Base-by-base conservation (phyloP, 2,329 filamentous ascomycete genomes). In the Nigrograna mackinnonii region DNA sequence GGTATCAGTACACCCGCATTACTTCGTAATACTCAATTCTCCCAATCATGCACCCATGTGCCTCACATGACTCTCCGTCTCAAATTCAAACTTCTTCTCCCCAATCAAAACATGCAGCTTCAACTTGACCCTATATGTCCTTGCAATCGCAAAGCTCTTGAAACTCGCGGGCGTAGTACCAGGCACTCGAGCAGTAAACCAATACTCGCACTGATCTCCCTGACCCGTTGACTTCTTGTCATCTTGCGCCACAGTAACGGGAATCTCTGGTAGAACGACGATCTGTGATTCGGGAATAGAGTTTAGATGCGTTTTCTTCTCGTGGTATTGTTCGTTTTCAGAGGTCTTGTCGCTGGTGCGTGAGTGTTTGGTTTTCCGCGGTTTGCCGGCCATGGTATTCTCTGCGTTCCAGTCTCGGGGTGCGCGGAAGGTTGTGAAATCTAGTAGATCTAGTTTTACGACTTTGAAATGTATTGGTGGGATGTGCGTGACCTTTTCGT, bases 351-450 rank as follows among this genome's bases (percentile, higher is more conserved):
- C 26, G 33, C 16, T 30, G 24, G 14, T 42, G 30, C 2, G 41
- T 35, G 13, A 44, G 14, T 13, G 24, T 9, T n/a, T 38, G 20
- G 12, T 11, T 6, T 13, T 33, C 18, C 16, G 39, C 22, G 26
- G 37, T 4, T 18, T 42, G 9, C 40, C 37, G 2, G 20, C 21
- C 49, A 43, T 47, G 3, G 4, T 26, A 1, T 28, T 39, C 3
- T 11, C 21, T 1, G 53, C 54, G 2, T 43, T 28, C 22, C 30
- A 35, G 30, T 62, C 58, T 1, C 44, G 32, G 1, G 57, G 47
- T n/a, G 57, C 57, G 30, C 58, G 51, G n/a, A 46, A 37, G 22
- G 49, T 51, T 2, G 54, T 59, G 33, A 56, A 52, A 22, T 51
- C 49, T 5, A 55, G 22, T 12, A 60, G 21, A 6, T 56, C 43